Conservation (phyloP, 257 asterid species). For the Parsonsia alboflavescens region DNA sequence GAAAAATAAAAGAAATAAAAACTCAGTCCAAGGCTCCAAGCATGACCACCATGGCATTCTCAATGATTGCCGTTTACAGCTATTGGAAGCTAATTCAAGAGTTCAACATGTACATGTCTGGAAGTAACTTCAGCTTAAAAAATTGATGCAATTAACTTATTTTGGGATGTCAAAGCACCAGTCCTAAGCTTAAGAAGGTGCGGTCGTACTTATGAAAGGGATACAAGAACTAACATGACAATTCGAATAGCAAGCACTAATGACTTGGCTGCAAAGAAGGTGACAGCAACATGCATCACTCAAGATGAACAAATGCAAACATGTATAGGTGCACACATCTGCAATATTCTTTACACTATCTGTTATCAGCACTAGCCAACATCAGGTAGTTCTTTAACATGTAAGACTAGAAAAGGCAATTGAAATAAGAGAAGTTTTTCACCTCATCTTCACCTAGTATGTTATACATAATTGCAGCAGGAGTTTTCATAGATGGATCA, state of each 20-base stretch:
- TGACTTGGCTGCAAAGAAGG: background rate
- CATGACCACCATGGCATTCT: background rate
- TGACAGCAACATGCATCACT: background rate
- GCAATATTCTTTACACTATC: background rate
- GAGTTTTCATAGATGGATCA: constrained; percentile 80
- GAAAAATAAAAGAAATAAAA: too few relatives aligned
- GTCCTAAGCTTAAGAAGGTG: background rate
- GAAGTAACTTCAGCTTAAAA: background rate
- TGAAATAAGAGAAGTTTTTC: constrained; percentile 7
- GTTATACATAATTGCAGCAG: constrained; percentile 90
- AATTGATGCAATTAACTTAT: background rate
- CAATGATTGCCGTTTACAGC: background rate
- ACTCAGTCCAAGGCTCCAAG: too few relatives aligned
- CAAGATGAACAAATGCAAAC: background rate
- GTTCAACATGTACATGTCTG: background rate
- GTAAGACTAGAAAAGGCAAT: background rate
- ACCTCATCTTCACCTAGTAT: constrained; percentile 95
- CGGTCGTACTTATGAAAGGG: background rate
- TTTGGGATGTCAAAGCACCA: background rate
- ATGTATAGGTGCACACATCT: background rate
- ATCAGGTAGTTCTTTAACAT: background rate
- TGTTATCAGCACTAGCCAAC: background rate
- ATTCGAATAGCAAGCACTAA: background rate
- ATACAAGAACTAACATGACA: background rate
- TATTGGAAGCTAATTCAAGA: background rate